Base-by-base conservation (phyloP, 108 stramenopile species). In the Chaetoceros muelleri region DNA sequence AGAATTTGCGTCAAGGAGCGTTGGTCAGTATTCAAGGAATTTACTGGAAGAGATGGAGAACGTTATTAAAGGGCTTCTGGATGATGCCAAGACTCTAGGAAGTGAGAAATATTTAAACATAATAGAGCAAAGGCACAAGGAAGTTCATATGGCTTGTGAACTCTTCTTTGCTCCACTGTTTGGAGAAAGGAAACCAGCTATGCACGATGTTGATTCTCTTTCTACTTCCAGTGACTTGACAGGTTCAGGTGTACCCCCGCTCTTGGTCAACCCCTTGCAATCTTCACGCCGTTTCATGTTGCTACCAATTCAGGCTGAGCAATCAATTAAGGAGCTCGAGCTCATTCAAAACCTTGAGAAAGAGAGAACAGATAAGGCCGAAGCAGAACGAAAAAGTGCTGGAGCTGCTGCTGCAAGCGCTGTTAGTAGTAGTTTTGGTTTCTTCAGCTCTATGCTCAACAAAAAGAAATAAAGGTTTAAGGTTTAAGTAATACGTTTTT, bases 301-400 rank as follows among this genome's bases (percentile, higher is more conserved):
- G 30, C 68, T 92, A 24, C 86, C 90, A 13, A 82, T 92, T 27
- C 90, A 85, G 51, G 62, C 86, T n/a, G 90, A 92, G 58, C 87
- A 84, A 24, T 74, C 80, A 0, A 76, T 88, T 49, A 75, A 67
- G 27, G 91, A 88, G 52, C 61, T 93, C 28, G 86, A 87, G 46
- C 67, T 80, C 7, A 80, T 85, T 49, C 70, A 75, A 34, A 85
- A 82, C 60, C 76, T 79, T 55, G 62, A 65, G 44, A 78, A 76
- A 25, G 70, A 78, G 44, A 30, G 56, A 13, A 63, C 71, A 53
- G 73, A 69, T 19, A 79, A 79, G 44, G 71, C 76, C 24, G 57
- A 72, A 24, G 55, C 64, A 19, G 48, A 52, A n/a, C 59, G 61
- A 2, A 64, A 45, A 22, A 65, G 60, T 40, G 61, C 30, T 13